Evolutionary conservation across 106 monocot species (phyloP).

Genomic region (Dendrobium nobile): DNA sequence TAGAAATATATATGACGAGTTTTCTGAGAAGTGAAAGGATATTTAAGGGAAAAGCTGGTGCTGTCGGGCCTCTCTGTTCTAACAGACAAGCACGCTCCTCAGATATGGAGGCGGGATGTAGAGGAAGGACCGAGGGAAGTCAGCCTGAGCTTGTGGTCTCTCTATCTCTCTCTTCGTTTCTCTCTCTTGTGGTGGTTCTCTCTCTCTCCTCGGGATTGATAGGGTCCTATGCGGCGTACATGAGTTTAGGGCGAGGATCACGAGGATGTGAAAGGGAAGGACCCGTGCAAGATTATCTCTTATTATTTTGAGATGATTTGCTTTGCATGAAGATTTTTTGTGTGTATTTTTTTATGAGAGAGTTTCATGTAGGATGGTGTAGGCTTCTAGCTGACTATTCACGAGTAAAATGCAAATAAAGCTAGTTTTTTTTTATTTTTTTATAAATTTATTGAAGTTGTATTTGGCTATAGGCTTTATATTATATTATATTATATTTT

Average conservation of each 20-base stretch:
- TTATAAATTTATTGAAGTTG: too few species aligned
- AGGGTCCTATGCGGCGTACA: constrained; percentile 8
- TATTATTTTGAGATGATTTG: background rate
- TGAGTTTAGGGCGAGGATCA: constrained; percentile 4
- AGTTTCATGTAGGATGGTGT: background rate
- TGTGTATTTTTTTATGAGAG: background rate
- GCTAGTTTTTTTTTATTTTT: too few species aligned
- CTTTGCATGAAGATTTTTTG: background rate
- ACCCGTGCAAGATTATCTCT: background rate
- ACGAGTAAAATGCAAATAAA: too few species aligned
- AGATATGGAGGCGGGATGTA: constrained; percentile 8
- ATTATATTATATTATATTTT: too few species aligned
- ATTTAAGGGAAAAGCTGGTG: constrained; percentile 11
- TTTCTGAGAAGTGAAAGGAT: constrained; percentile 8
- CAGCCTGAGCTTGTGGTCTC: background rate
- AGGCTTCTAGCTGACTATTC: too few species aligned
- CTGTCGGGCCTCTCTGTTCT: constrained; percentile 3
- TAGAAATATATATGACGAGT: background rate
- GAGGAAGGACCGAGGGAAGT: background rate
- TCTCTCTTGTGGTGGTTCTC: background rate
- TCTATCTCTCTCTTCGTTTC: background rate
- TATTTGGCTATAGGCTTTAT: too few species aligned
- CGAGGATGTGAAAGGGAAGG: constrained; percentile 8
- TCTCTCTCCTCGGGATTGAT: background rate
- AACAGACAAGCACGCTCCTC: constrained; percentile 10